Evolutionary conservation across 805 yeast species (phyloP).

Genomic region (Zygoascus flipseniorum): DNA sequence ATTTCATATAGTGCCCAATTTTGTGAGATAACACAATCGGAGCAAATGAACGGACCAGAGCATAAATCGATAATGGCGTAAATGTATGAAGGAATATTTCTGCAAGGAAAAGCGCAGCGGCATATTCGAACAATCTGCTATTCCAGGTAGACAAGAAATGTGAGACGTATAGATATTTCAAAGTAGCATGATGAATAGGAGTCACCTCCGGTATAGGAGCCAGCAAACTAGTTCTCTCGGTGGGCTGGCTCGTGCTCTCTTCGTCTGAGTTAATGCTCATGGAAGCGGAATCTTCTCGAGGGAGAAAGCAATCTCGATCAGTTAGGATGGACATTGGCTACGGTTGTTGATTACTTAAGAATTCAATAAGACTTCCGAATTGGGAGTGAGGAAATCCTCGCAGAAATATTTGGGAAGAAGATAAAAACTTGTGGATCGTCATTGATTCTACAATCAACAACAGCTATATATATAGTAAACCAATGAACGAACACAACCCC

Average conservation of each 20-base stretch:
- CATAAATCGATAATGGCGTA: constrained; percentile 31
- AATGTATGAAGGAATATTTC: constrained; percentile 29
- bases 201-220: neutral
- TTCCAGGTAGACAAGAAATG: constrained; percentile 25
- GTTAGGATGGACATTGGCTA: no score
- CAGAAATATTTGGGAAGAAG: no score
- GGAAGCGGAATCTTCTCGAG: no score
- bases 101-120: constrained; percentile 30
- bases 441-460: no score
- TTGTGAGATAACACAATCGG: constrained; percentile 24
- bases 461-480: no score
- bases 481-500: no score
- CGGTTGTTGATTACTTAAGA: no score
- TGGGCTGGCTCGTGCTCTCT: neutral
- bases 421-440: no score
- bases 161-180: neutral
- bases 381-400: no score
- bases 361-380: no score
- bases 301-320: no score
- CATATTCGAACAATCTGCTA: constrained; percentile 33
- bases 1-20: constrained; percentile 27
- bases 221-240: neutral
- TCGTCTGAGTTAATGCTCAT: no score
- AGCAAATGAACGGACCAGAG: constrained; percentile 25
- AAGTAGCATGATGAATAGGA: neutral